Base-by-base conservation (phyloP, 2,329 filamentous ascomycete species). In the Alternaria sp. region DNA sequence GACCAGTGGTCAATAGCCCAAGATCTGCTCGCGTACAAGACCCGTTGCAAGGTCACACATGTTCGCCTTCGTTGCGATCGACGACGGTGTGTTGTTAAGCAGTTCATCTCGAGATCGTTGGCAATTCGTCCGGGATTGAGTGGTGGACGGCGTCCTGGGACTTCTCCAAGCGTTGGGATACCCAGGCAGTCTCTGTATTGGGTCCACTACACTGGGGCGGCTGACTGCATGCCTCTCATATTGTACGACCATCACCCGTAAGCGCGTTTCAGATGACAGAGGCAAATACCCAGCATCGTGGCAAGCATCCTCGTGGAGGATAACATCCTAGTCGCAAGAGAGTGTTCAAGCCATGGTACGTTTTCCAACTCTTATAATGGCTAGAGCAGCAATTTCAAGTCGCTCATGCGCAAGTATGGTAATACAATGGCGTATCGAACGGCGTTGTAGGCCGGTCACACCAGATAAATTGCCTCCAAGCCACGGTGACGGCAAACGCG, bases 181-280 rank as follows among this genome's bases (percentile, higher is more conserved):
- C 36, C 36, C 9, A 40, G 17, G 49, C 13, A 17, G 26, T 28
- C 15, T 17, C 25, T 23, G 47, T 26, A 26, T 43, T 54, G 54
- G 36, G 32, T 26, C 36, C 54, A 47, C n/a, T 28, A 25, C 23
- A 56, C 54, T 23, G 19, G 26, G 28, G 49, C 52, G 57, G 62
- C 32, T 65, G 54, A 51, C 51, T 54, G 64, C 59, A 65, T 32
- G 32, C 21, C 43, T 26, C 45, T 59, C 17, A 30, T 40, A 17
- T 21, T 65, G 62, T 61, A 61, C 54, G 43, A 59, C 54, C 21
- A 56, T 54, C 60, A 64, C 54, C 36, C 44, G 45, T 43, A 67
- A 64, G 67, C 66, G 72, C 69, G 74, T 76, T 77, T 74, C 72
- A 74, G 68, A 64, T 70, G 68, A 57, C 61, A 65, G 63, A 64